Base-by-base conservation (phyloP, 176 grass and related monocot genomes). In the Oryza glumipatula region DNA sequence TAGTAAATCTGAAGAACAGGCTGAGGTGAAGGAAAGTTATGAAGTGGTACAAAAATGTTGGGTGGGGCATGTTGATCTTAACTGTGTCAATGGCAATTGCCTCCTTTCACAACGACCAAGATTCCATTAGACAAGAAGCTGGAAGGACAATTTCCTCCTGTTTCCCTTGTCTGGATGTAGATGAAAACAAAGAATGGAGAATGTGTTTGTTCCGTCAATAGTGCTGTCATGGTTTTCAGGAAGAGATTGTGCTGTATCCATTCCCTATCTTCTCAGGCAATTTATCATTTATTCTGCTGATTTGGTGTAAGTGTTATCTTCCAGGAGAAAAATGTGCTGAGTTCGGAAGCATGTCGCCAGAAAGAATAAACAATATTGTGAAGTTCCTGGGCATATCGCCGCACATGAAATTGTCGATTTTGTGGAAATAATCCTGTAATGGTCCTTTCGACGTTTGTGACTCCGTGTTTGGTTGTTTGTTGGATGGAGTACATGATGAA, bases 1-100 rank as follows among this genome's bases (percentile, higher is more conserved):
- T 26, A 76, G 64, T 61, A 79, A 80, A 87, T 76, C 84, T 80
- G 80, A 32, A 83, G 76, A 84, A 84, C 80, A 80, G 75, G 49
- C 23, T 51, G 44, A 24, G 79, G 3, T 75, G 64, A 76, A 87
- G 84, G 51, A 79, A 76, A 87, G 75, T 45, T 76, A 13, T 51
- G 75, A 83, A 48, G 76, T 65, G 64, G 74, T 79, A 86, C 24
- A 74, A 64, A 52, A 28, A 68, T 68, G 54, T 14, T 16, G 73
- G 68, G 21, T 51, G 39, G 79, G 78, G 75, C 30, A 19, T 69
- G 47, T 23, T 65, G 84, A 47, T 73, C 76, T 67, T 65, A 16
- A 82, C 63, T 87, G 79, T 87, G 12, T 73, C 22, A 43, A 19
- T 77, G 43, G 73, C 71, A 67, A 39, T 70, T 82, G 65, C 39